Percentiles rank a stretch among this genome's conserved stretches.
phyloP scores from a whole-genome alignment of 139 green algal species.

The Pycnococcus provasolii region DNA sequence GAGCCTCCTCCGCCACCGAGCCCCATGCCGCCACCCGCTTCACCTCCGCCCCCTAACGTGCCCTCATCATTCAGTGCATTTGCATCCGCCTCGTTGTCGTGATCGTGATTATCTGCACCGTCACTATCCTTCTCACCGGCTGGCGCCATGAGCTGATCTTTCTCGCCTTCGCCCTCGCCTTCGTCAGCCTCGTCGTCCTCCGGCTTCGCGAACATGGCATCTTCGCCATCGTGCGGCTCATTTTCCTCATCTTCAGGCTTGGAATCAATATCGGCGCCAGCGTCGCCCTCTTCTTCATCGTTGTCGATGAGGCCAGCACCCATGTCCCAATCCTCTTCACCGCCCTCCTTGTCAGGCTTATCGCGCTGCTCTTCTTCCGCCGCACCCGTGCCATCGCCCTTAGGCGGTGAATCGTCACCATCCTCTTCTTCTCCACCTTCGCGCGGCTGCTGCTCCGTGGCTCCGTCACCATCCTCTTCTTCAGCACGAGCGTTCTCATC shows the following conservation, averaged over 20 bases:
- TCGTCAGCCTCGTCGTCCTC: conserved; percentile 15
- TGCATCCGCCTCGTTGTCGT: too few species aligned
- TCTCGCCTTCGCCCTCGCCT: conserved; percentile 12
- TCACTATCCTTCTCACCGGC: conserved; percentile 3
- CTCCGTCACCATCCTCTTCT: conserved; percentile 38
- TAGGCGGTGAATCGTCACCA: conserved; percentile 31
- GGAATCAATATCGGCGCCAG: conserved; percentile 15
- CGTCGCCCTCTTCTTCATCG: conserved; percentile 9
- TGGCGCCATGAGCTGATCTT: background rate
- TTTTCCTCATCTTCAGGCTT: conserved; percentile 20
- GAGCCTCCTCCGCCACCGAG: too few species aligned
- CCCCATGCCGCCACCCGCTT: too few species aligned
- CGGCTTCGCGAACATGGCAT: conserved; percentile 11
- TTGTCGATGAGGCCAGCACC: background rate
- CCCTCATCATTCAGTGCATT: too few species aligned
- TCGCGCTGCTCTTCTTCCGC: conserved; percentile 23
- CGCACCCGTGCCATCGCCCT: conserved; percentile 15
- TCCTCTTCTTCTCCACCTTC: conserved; percentile 28
- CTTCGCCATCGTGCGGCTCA: conserved; percentile 5
- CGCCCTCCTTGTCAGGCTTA: conserved; percentile 6
- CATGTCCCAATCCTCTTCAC: conserved; percentile 1
- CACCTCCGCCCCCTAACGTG: too few species aligned
- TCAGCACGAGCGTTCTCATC: conserved; percentile 19
- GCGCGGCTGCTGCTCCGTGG: conserved; percentile 45
- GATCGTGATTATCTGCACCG: too few species aligned